These are phyloP conservation scores for Penicillium coffeae DNA, from an alignment of 495 filamentous ascomycete genomes.

Conservation along the genomic window DNA sequence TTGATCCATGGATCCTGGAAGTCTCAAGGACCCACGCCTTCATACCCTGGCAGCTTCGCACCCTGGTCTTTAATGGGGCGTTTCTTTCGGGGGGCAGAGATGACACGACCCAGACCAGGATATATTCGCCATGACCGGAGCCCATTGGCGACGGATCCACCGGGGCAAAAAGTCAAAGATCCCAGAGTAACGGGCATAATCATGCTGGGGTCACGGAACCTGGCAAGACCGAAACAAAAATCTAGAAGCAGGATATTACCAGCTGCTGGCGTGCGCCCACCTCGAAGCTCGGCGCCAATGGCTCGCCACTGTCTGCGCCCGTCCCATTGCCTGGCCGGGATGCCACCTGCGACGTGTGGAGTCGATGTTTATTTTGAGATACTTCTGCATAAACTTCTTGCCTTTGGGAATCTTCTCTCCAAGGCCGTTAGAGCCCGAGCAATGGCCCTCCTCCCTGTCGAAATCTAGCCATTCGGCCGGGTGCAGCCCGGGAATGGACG, in stretches of 20 bases:
- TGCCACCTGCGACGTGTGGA: too few relatives aligned
- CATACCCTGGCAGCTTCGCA: not conserved
- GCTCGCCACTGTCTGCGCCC: not conserved
- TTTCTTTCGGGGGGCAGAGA: not conserved
- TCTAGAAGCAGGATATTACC: slow-evolving; percentile 6
- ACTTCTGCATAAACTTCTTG: not conserved
- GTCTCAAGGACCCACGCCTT: not conserved
- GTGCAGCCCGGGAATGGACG: slow-evolving; percentile 19
- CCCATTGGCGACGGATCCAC: slow-evolving; percentile 8
- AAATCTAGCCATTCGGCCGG: slow-evolving; percentile 17
- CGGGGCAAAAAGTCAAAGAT: slow-evolving; percentile 6
- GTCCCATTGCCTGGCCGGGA: slow-evolving; percentile 4
- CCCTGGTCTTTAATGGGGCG: not conserved
- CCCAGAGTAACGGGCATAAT: slow-evolving; percentile 24
- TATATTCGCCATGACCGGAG: not conserved
- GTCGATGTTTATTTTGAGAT: not conserved
- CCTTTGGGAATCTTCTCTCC: not conserved
- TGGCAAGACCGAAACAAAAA: slow-evolving; percentile 3
- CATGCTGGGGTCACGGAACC: slow-evolving; percentile 10
- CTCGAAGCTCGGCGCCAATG: slow-evolving; percentile 13
- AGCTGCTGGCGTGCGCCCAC: slow-evolving; percentile 6
- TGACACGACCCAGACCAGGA: slow-evolving; percentile 3
- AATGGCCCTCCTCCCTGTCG: slow-evolving; percentile 11
- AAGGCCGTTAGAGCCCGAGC: not conserved
- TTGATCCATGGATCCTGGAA: slow-evolving; percentile 10